Evolutionary conservation across 1,284 basidiomycete species (phyloP), one percentile per base, ranked within the genome.

Genomic region (Cutaneotrichosporon spelunceum): DNA sequence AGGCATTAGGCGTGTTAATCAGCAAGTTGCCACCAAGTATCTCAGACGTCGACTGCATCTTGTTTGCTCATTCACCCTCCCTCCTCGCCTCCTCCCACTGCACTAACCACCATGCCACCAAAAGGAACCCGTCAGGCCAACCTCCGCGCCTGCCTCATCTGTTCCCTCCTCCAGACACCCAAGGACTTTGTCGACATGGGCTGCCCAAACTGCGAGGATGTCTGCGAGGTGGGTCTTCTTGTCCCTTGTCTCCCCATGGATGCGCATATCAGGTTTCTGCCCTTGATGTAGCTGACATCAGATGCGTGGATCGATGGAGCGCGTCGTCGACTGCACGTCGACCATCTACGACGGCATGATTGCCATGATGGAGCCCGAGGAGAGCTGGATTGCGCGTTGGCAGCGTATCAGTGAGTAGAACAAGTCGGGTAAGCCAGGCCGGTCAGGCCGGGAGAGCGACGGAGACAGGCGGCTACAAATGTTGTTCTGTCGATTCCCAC

Each of bases 141-240:
- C 62, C 85, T 95, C 21, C 85, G 94, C 65, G 93, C 94, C 29
- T 98, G 94, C 72, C 83, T 97, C 7, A 84, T 95, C 33, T 98
- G 94, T 78, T 96, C 91, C 11, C 86, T 94, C 66, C 86, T 96
- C 45, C 93, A 93, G 74, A 83, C 87, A 0, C 87, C 91, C 0
- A 82, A 83, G 59, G 95, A 98, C 69, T 99, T 98, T 75, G 82
- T 88, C 57, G 86, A 86, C 66, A 82, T 83, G 49, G 95, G 95
- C 3, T 99, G 95, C 75, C 95, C 95, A 42, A 99, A 99, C 75
- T 99, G 95, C 78, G 95, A 99, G 72, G 90, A 95, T 70, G 84
- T 95, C 68, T 86, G 98, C 77, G 89, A 94, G 82, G 95, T 93
- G 61, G 50, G 82, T 75, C 21, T 52, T 16, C 52, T 10, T 34